These are phyloP conservation scores for Sugiyamaella americana DNA, from an alignment of 805 yeast genomes.

Conservation along the genomic window DNA sequence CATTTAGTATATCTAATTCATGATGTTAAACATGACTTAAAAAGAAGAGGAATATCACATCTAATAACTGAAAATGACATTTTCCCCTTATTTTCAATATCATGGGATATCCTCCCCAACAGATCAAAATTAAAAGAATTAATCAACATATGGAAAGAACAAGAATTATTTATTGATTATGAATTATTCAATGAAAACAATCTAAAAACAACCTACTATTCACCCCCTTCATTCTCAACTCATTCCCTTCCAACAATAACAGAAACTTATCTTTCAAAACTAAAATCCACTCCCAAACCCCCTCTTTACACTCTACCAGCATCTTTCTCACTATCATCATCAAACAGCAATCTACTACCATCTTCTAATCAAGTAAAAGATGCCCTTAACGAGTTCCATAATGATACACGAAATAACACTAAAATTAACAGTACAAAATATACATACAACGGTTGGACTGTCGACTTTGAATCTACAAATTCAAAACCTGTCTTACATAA, in stretches of 20 bases:
- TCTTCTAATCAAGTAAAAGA: background rate
- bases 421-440: background rate
- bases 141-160: background rate
- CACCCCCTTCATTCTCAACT: no score
- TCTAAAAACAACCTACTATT: no score
- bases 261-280: background rate
- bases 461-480: background rate
- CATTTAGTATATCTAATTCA: background rate
- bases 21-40: conserved; percentile 5
- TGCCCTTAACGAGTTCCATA: background rate
- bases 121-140: conserved; percentile 1
- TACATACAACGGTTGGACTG: background rate
- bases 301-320: background rate
- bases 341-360: background rate
- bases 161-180: background rate
- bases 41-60: no score
- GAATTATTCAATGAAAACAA: background rate
- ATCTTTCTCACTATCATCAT: background rate
- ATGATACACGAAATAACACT: background rate
- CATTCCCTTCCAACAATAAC: background rate
- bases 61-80: no score
- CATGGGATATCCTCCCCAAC: background rate
- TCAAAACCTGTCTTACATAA: background rate
- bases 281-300: background rate
- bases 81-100: background rate